Conservation (phyloP, 495 filamentous ascomycete genomes). For the Xylaria sp. region DNA sequence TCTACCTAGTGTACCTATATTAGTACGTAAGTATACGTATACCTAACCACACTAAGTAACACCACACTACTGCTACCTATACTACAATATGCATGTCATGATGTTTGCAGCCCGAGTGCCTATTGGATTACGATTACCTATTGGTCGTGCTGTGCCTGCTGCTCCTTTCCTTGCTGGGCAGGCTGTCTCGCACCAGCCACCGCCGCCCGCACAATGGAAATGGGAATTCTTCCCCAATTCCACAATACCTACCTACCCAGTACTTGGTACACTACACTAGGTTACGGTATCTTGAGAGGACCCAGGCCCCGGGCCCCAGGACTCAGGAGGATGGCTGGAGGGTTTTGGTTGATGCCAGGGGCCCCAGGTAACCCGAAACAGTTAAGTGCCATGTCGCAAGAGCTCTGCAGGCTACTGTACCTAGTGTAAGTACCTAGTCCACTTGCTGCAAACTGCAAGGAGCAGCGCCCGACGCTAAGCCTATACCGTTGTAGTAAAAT, state of each 20-base stretch:
- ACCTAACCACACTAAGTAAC: too few relatives aligned
- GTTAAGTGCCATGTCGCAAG: constrained; percentile 24
- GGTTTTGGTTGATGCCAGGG: constrained; percentile 22
- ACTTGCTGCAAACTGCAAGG: constrained; percentile 17
- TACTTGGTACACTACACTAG: too few relatives aligned
- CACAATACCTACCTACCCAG: too few relatives aligned
- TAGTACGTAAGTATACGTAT: too few relatives aligned
- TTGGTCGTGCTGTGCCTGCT: constrained; percentile 6
- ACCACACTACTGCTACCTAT: not conserved
- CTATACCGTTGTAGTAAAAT: constrained; percentile 23
- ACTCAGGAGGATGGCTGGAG: not conserved
- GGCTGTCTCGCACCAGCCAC: constrained; percentile 14
- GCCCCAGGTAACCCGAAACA: constrained; percentile 7
- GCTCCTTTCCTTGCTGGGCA: not conserved
- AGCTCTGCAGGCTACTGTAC: not conserved
- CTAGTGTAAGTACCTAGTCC: too few relatives aligned
- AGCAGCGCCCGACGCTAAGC: constrained; percentile 18
- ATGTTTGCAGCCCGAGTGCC: not conserved
- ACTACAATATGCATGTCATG: constrained; percentile 14
- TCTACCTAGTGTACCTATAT: too few relatives aligned
- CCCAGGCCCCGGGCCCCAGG: too few relatives aligned
- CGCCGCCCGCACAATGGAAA: constrained; percentile 1
- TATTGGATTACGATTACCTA: not conserved
- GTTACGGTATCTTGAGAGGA: not conserved
- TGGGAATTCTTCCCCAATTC: too few relatives aligned